phyloP scores from a whole-genome alignment of 2,329 filamentous ascomycete genomes.

The Exserohilum rostratum region DNA sequence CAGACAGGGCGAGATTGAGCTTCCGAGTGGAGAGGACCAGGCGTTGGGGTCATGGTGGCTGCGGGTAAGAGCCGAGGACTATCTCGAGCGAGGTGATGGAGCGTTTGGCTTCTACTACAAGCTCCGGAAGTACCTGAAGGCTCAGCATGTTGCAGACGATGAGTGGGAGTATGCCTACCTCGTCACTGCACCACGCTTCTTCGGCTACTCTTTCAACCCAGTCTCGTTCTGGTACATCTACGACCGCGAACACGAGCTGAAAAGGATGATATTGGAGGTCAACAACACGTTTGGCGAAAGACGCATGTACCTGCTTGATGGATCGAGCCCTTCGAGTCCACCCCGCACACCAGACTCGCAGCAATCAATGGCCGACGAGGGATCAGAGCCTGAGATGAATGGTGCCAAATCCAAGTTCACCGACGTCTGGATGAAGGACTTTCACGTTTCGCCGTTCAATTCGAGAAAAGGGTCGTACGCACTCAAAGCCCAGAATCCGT shows the following conservation, averaged over 20 bases:
- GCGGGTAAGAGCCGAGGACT: slow-evolving; percentile 64
- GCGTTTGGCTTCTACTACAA: slow-evolving; percentile 66
- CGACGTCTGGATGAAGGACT: slow-evolving; percentile 69
- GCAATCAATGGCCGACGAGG: slow-evolving; percentile 5
- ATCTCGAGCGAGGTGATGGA: slow-evolving; percentile 62
- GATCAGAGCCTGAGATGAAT: slow-evolving; percentile 3
- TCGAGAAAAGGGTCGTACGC: slow-evolving; percentile 57
- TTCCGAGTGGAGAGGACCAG: slow-evolving; percentile 30
- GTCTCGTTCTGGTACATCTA: slow-evolving; percentile 84
- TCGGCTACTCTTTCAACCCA: slow-evolving; percentile 76
- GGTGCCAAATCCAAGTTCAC: slow-evolving; percentile 50
- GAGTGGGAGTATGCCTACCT: slow-evolving; percentile 73
- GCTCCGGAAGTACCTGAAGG: slow-evolving; percentile 63
- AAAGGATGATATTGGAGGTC: slow-evolving; percentile 72
- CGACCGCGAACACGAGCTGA: slow-evolving; percentile 61
- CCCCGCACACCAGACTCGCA: slow-evolving; percentile 21
- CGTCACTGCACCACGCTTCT: slow-evolving; percentile 70
- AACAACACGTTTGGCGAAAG: slow-evolving; percentile 79
- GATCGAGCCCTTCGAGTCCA: slow-evolving; percentile 39
- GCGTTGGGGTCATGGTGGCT: slow-evolving; percentile 59
- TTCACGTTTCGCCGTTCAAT: slow-evolving; percentile 80
- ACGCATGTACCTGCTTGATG: slow-evolving; percentile 67
- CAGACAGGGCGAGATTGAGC: slow-evolving; percentile 16
- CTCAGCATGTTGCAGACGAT: slow-evolving; percentile 64
- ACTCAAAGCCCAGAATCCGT: slow-evolving; percentile 54